Base-by-base conservation (phyloP, 2,329 filamentous ascomycete genomes). In the Phialophora verrucosa region DNA sequence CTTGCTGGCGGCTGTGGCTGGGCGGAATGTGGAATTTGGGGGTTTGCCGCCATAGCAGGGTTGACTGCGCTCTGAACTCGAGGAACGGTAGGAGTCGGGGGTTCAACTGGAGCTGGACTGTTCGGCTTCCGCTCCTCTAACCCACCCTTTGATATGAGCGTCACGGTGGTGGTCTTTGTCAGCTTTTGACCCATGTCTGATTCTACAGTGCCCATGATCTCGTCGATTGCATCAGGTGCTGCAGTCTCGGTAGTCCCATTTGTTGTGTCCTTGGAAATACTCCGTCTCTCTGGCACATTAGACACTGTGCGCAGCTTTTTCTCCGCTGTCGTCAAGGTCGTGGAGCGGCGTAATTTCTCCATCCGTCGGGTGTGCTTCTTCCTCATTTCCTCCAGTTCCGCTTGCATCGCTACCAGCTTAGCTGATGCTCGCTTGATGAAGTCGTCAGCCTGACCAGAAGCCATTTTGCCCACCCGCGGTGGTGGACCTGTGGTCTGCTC, bases 341-440 rank as follows among this genome's bases (percentile, higher is more conserved):
- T 90, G 62, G 87, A 88, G 63, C 87, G 86, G 76, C 89, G 90
- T 72, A 97, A 86, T 70, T 89, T 90, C 27, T 88, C 87, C 80
- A 98, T 85, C 64, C 89, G 86, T 73, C 87, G 88, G 2, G 87
- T 88, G 76, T 99, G 94, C 31, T 90, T 87, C 38, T 86, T 86
- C 78, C 92, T 92, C 86, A 98, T 89, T 72, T 87, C 88, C 72
- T 93, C 90, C 63, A 98, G 92, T 73, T 98, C 93, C 0, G 87
- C 87, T 67, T 91, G 87, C 59, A 91, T 90, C 31, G 90, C 86
- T 8, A 87, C 84, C 11, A 95, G 84, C 74, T 91, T 90, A 56
- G 90, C 87, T 25, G 86, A 81, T 1, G 93, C 91, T 42, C 93
- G 88, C 74, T 90, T 90, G 64, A 90, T 88, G 77, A 98, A 97